A percentile compares a stretch with the other conserved stretches of the same genome.
phyloP scores from a whole-genome alignment of 352 stramenopile species.

The Globisporangium middletonii region DNA sequence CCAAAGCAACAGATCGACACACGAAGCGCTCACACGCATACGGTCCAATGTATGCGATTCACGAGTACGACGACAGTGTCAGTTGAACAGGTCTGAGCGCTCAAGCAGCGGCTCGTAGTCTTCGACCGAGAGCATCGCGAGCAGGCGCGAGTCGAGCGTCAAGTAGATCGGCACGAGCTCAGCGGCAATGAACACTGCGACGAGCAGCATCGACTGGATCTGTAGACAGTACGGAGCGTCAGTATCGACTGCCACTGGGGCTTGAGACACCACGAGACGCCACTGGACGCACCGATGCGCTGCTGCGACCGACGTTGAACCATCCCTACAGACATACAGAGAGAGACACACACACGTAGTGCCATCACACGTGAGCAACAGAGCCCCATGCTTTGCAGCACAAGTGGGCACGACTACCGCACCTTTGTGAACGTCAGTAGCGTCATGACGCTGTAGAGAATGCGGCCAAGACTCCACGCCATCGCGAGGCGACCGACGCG shows the following conservation, averaged over 20 bases:
- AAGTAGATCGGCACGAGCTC: conserved; percentile 80
- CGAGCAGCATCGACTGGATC: conserved; percentile 79
- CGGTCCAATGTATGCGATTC: too few relatives aligned
- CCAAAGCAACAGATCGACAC: too few relatives aligned
- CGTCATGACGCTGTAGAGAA: conserved; percentile 86
- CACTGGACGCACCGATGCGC: conserved; percentile 40
- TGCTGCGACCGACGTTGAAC: conserved; percentile 75
- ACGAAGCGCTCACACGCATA: too few relatives aligned
- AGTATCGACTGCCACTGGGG: too few relatives aligned
- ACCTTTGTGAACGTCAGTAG: conserved; percentile 85
- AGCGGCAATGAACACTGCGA: conserved; percentile 71
- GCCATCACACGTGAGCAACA: not conserved
- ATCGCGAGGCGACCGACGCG: conserved; percentile 61
- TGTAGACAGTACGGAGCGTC: conserved; percentile 8
- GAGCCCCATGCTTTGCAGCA: not conserved
- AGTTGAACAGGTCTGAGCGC: conserved; percentile 51
- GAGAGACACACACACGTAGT: not conserved
- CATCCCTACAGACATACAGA: conserved; percentile 42
- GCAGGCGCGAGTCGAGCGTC: conserved; percentile 61
- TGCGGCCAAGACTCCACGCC: conserved; percentile 79
- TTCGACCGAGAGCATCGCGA: conserved; percentile 78
- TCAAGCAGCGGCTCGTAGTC: conserved; percentile 73
- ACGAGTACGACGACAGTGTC: not conserved
- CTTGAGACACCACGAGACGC: not conserved
- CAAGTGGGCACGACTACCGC: not conserved